Evolutionary conservation across 2,329 filamentous ascomycete genomes (phyloP), one percentile per base, ranked within the genome.

Genomic region (Davidsoniella neocaledoniae): DNA sequence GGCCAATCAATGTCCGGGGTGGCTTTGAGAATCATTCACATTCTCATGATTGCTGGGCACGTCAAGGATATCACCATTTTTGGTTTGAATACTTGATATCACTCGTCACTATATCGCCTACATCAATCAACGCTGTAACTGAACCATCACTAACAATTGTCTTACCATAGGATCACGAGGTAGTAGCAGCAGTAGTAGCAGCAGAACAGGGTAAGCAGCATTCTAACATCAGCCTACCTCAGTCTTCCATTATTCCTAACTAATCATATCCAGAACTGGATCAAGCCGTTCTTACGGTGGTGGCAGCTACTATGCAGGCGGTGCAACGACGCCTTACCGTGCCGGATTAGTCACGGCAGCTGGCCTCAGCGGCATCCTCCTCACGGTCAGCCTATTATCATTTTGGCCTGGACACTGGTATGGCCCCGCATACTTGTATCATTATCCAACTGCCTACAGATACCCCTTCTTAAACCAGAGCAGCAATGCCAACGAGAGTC

Each of bases 381-480:
- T 81, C 2, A 69, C 67, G 3, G 61, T 64, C 9, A 63, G 68
- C 19, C 63, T 66, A 1, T 58, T 82, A 8, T 66, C 67, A 19
- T 72, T 81, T 62, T 80, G 81, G 70, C 75, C 79, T 1, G 79
- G 77, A 3, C 53, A 76, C 37, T 86, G 80, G 77, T 65, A 79
- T 7, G 75, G 74, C 57, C 73, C 74, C 54, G 74, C 75, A 1
- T 81, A 81, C 60, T 65, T 74, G 41, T 81, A 81, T 60, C 65
- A 74, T 43, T 84, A 78, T 60, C 59, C 58, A 39, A 53, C 67
- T 61, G 40, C 56, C 17, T 43, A 73, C 61, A 56, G 62, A 21
- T 68, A 72, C 61, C 54, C 39, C 46, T 76, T 66, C 62, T 63
- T 68, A 64, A 78, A 79, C 61, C 51, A 57, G 23, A 68, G 70